Conservation (phyloP, 2,329 filamentous ascomycete species). For the Cercospora zeae-maydis region DNA sequence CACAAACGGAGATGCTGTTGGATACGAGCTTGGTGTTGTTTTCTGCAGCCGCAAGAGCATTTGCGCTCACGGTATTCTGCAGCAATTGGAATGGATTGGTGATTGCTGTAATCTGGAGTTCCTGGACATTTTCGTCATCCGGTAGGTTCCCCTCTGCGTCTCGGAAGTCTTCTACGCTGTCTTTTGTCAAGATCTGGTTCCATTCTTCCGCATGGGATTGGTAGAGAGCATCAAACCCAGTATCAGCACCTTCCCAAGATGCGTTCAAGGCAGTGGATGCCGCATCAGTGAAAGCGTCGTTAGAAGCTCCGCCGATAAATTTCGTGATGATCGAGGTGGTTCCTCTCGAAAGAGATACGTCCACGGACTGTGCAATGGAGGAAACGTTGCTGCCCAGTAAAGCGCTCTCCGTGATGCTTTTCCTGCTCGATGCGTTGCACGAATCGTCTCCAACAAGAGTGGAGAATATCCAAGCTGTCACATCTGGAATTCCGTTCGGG, state of each 20-base stretch:
- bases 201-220: slow-evolving; percentile 59
- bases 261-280: slow-evolving; percentile 54
- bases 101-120: slow-evolving; percentile 54
- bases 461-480: slow-evolving; percentile 60
- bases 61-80: slow-evolving; percentile 53
- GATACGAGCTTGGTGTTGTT: slow-evolving; percentile 54
- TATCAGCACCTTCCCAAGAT: slow-evolving; percentile 47
- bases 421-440: slow-evolving; percentile 42
- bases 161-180: slow-evolving; percentile 62
- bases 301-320: slow-evolving; percentile 65
- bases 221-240: slow-evolving; percentile 56
- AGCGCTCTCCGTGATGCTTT: slow-evolving; percentile 44
- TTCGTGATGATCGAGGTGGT: slow-evolving; percentile 59
- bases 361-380: slow-evolving; percentile 61
- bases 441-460: slow-evolving; percentile 43
- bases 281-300: slow-evolving; percentile 62
- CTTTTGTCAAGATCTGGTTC: slow-evolving; percentile 57
- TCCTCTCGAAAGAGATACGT: slow-evolving; percentile 52
- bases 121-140: slow-evolving; percentile 53
- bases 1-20: slow-evolving; percentile 65
- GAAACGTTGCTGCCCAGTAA: slow-evolving; percentile 57
- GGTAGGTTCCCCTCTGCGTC: slow-evolving; percentile 57
- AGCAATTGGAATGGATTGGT: slow-evolving; percentile 57
- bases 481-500: slow-evolving; percentile 58
- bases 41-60: slow-evolving; percentile 50